These are phyloP conservation scores for Sporobolomyces pararoseus DNA, from an alignment of 768 basidiomycete species.

Conservation along the genomic window DNA sequence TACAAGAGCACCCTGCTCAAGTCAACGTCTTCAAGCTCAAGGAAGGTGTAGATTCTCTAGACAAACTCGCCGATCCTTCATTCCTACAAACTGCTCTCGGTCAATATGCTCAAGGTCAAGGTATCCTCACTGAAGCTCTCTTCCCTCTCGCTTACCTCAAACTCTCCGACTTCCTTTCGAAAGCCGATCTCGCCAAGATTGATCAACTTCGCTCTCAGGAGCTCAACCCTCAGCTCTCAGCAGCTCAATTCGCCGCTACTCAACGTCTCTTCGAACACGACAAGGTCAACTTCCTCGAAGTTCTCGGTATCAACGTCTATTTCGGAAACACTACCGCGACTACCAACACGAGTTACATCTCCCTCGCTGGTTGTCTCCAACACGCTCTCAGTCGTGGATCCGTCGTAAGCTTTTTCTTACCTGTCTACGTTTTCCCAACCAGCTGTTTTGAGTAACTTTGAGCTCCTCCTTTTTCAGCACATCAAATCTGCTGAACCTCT, in stretches of 20 bases:
- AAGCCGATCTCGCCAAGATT: not conserved
- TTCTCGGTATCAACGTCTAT: constrained; percentile 24
- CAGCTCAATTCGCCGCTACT: not conserved
- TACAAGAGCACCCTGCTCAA: constrained; percentile 47
- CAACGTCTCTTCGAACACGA: not conserved
- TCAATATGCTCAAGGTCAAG: constrained; percentile 18
- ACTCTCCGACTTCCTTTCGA: constrained; percentile 6
- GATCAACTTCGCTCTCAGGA: constrained; percentile 6
- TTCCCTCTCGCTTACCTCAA: constrained; percentile 28
- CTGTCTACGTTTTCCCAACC: no score
- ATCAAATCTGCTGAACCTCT: constrained; percentile 15
- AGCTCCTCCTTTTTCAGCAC: constrained; percentile 11
- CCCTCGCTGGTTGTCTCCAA: constrained; percentile 44
- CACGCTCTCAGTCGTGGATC: constrained; percentile 29
- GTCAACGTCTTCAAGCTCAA: constrained; percentile 38
- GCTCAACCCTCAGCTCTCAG: constrained; percentile 1
- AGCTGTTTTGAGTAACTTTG: not conserved
- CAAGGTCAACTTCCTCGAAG: constrained; percentile 22
- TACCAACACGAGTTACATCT: constrained; percentile 54
- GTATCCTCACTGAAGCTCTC: constrained; percentile 29
- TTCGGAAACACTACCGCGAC: constrained; percentile 43
- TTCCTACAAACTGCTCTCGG: constrained; percentile 7
- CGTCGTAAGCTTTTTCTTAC: constrained; percentile 11
- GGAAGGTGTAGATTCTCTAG: constrained; percentile 14
- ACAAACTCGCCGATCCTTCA: constrained; percentile 9